Percentiles rank a stretch among this genome's conserved stretches.
Conservation (phyloP, 2,329 filamentous ascomycete species). For the Xylariaceae sp. region DNA sequence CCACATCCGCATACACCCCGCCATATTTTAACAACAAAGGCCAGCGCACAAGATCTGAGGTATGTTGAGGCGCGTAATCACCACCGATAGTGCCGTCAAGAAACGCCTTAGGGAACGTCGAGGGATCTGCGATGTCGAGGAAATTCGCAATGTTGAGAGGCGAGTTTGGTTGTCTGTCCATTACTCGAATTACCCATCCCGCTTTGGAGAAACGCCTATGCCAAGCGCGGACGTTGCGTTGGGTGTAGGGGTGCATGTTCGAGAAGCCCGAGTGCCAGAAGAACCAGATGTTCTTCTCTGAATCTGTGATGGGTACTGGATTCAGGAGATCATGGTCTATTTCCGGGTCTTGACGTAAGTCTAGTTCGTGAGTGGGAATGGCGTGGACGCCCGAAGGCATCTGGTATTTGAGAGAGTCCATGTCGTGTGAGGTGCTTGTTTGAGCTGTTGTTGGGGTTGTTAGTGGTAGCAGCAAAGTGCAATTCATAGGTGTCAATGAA, state of each 20-base stretch:
- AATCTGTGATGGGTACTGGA: constrained; percentile 35
- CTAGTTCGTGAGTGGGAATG: constrained; percentile 40
- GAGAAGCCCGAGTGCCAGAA: constrained; percentile 54
- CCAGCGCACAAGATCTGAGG: constrained; percentile 56
- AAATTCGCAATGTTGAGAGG: constrained; percentile 48
- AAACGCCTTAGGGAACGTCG: constrained; percentile 49
- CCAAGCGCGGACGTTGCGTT: constrained; percentile 53
- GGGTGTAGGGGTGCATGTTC: constrained; percentile 49
- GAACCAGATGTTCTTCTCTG: constrained; percentile 55
- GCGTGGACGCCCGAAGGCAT: constrained; percentile 40
- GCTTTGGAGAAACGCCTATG: constrained; percentile 48
- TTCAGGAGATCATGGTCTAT: constrained; percentile 43
- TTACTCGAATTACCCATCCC: constrained; percentile 53
- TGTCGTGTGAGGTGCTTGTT: constrained; percentile 8
- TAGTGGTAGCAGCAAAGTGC: neutral
- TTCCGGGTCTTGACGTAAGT: constrained; percentile 44
- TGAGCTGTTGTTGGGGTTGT: neutral
- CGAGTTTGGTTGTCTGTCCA: constrained; percentile 44
- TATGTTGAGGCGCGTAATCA: constrained; percentile 51
- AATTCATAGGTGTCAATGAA: no score
- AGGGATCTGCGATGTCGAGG: constrained; percentile 43
- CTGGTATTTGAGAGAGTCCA: constrained; percentile 27
- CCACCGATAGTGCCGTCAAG: constrained; percentile 47
- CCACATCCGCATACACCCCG: constrained; percentile 57
- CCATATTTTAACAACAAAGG: constrained; percentile 56